Percentiles rank a stretch among this genome's conserved stretches.
Evolutionary conservation across 2,329 filamentous ascomycete genomes (phyloP).

Genomic region (Paraphaeosphaeria minitans): DNA sequence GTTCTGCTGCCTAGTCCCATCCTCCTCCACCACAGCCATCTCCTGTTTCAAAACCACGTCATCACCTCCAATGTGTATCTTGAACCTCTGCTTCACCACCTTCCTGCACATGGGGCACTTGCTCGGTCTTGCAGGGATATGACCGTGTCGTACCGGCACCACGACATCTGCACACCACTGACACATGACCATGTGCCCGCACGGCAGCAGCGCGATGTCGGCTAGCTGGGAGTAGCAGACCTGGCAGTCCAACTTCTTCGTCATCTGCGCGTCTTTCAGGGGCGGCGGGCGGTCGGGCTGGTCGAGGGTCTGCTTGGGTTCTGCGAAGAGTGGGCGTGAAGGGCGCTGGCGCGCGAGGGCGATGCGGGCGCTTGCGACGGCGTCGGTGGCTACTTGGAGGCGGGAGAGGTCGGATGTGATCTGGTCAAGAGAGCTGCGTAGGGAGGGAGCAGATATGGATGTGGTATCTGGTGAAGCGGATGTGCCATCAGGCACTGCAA

Average conservation of each 20-base stretch:
- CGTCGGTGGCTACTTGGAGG: constrained; percentile 24
- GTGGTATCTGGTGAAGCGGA: constrained; percentile 9
- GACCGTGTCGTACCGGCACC: constrained; percentile 51
- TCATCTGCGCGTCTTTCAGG: constrained; percentile 56
- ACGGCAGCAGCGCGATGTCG: constrained; percentile 59
- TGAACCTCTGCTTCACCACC: constrained; percentile 52
- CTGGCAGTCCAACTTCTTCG: constrained; percentile 57
- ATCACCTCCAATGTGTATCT: constrained; percentile 33
- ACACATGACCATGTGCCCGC: constrained; percentile 61
- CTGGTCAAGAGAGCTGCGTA: constrained; percentile 25
- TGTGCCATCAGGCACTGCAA: background rate
- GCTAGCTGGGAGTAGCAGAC: constrained; percentile 60
- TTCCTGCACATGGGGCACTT: constrained; percentile 56
- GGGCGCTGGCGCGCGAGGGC: constrained; percentile 20
- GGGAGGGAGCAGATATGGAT: constrained; percentile 13
- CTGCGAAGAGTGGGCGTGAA: constrained; percentile 10
- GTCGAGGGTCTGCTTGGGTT: constrained; percentile 46
- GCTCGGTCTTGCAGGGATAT: constrained; percentile 46
- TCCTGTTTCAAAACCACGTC: background rate
- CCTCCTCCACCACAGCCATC: background rate
- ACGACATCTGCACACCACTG: constrained; percentile 60
- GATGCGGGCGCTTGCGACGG: constrained; percentile 20
- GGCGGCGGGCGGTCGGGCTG: constrained; percentile 54
- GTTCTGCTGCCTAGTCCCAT: too few relatives aligned
- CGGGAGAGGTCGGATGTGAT: constrained; percentile 24